Percentiles rank a stretch among this genome's conserved stretches.
These are phyloP conservation scores for Fusarium poae DNA, from an alignment of 2,329 filamentous ascomycete genomes.

Conservation along the genomic window DNA sequence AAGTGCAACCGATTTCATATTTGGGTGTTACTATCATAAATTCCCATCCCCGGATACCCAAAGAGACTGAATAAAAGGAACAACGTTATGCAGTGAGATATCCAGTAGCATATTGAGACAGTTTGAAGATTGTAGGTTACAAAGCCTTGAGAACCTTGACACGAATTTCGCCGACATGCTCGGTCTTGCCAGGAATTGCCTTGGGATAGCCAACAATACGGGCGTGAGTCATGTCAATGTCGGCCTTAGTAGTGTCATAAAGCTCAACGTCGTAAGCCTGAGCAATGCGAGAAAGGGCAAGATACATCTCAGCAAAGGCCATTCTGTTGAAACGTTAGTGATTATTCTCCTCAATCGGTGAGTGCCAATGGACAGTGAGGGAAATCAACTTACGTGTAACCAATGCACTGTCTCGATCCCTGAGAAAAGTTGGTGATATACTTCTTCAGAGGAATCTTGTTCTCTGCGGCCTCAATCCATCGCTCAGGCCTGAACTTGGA, in stretches of 20 bases:
- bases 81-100: background rate
- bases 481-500: background rate
- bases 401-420: background rate
- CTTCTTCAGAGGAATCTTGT: background rate
- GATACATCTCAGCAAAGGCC: slow-evolving; percentile 2
- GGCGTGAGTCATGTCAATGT: slow-evolving; percentile 4
- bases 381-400: background rate
- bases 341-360: rapidly evolving
- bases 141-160: background rate
- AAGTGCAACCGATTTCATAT: background rate
- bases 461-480: background rate
- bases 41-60: background rate
- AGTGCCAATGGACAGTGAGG: background rate
- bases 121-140: background rate
- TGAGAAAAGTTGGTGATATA: slow-evolving; percentile 5
- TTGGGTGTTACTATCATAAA: background rate
- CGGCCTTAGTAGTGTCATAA: background rate
- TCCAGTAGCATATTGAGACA: background rate
- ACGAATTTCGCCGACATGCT: background rate
- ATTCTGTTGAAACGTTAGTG: background rate
- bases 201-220: slow-evolving; percentile 2
- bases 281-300: background rate
- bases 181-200: slow-evolving; percentile 1
- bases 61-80: background rate
- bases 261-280: background rate